A percentile compares a stretch with the other conserved stretches of the same genome.
phyloP scores from a whole-genome alignment of 768 basidiomycete genomes.

The Trichaptum fuscoviolaceum region DNA sequence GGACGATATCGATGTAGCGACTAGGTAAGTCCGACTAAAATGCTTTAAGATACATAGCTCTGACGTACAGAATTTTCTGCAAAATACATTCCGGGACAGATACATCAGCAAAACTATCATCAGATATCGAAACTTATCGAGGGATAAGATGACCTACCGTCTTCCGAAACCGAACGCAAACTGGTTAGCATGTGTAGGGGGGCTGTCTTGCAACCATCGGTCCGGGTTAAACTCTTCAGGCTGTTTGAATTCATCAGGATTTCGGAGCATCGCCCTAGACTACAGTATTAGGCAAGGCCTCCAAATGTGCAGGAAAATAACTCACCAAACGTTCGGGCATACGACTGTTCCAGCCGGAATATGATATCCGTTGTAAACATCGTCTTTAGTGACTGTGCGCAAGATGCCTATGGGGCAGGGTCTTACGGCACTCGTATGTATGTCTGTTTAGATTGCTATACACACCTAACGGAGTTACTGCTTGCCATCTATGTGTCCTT shows the following conservation, averaged over 20 bases:
- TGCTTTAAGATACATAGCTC: not conserved
- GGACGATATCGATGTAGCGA: not conserved
- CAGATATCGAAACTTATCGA: not conserved
- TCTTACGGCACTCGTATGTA: not conserved
- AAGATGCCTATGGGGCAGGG: constrained; percentile 29
- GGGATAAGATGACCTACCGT: not conserved
- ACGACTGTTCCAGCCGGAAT: constrained; percentile 33
- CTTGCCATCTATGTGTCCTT: constrained; percentile 21
- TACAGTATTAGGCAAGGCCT: not conserved
- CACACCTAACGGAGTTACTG: constrained; percentile 20
- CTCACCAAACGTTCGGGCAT: constrained; percentile 30
- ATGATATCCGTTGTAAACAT: constrained; percentile 31
- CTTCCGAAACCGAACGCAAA: constrained; percentile 14
- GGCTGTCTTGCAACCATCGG: constrained; percentile 26
- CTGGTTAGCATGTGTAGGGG: not conserved
- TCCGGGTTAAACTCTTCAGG: constrained; percentile 33
- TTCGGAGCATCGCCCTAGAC: constrained; percentile 18
- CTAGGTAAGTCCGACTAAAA: not conserved
- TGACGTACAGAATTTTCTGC: constrained; percentile 38
- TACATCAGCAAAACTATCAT: not conserved
- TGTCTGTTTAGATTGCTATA: not conserved
- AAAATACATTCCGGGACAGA: constrained; percentile 44
- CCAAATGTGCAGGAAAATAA: not conserved
- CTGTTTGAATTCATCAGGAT: constrained; percentile 28
- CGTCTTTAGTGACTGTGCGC: constrained; percentile 32